phyloP scores from a whole-genome alignment of 164 flowering plant species.

The Vitis amurensis region DNA sequence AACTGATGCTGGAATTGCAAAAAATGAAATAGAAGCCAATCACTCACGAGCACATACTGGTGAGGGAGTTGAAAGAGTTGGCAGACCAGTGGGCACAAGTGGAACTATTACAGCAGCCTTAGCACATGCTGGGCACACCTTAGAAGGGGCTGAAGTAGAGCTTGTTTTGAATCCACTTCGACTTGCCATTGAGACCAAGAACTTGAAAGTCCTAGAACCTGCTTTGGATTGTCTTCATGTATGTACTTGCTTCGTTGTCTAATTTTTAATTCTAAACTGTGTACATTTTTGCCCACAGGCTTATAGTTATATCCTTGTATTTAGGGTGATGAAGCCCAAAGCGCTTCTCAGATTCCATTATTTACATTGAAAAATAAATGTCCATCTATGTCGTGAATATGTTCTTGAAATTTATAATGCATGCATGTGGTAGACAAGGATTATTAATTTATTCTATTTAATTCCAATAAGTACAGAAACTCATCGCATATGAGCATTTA shows the following conservation, averaged over 20 bases:
- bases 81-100: conserved; percentile 26
- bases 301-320: background rate
- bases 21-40: conserved; percentile 33
- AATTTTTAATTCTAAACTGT: background rate
- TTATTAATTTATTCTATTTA: conserved; percentile 4
- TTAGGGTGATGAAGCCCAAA: background rate
- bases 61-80: conserved; percentile 26
- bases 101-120: conserved; percentile 52
- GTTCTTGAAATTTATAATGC: background rate
- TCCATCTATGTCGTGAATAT: too few relatives aligned
- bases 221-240: conserved; percentile 99
- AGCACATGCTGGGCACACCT: conserved; percentile 74
- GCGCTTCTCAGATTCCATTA: background rate
- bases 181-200: conserved; percentile 91
- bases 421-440: background rate
- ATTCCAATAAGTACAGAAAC: conserved; percentile 61
- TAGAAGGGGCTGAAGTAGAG: conserved; percentile 76
- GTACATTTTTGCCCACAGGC: background rate
- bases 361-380: background rate
- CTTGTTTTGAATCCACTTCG: conserved; percentile 86
- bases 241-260: conserved; percentile 25
- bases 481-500: conserved; percentile 95
- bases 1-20: conserved; percentile 39
- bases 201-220: conserved; percentile 74
- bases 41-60: conserved; percentile 24